These are phyloP conservation scores for Colletotrichum caudatum DNA, from an alignment of 2,329 filamentous ascomycete genomes.

Conservation along the genomic window DNA sequence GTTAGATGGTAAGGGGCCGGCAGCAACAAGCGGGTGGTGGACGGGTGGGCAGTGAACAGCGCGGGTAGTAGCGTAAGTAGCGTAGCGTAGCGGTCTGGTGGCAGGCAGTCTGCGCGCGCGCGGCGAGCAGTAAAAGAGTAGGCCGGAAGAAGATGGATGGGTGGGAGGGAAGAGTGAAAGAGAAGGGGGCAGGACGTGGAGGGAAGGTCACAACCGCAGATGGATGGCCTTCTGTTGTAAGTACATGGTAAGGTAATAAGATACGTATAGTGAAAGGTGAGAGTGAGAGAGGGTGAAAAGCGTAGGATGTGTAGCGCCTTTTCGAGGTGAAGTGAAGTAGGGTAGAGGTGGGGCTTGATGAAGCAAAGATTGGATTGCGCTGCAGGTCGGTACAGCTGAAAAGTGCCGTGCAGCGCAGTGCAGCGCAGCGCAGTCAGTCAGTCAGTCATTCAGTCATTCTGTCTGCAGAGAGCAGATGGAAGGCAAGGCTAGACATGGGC, in stretches of 20 bases:
- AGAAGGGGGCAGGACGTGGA: conserved; percentile 15
- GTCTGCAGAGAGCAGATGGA: conserved; percentile 7
- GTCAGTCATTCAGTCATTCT: not conserved
- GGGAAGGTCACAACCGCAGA: conserved; percentile 24
- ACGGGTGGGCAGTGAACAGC: not conserved
- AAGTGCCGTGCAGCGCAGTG: conserved; percentile 16
- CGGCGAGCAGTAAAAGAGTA: conserved; percentile 12
- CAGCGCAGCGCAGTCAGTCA: conserved; percentile 2
- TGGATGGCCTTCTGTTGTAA: conserved; percentile 29
- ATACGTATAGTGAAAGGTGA: not conserved
- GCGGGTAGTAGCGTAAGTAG: not conserved
- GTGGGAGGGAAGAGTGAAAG: conserved; percentile 20
- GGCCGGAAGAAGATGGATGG: conserved; percentile 13
- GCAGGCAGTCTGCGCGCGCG: not conserved
- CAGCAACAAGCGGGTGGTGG: conserved; percentile 1
- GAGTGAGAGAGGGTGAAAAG: not conserved
- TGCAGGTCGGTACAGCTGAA: conserved; percentile 36
- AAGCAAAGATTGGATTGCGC: conserved; percentile 37
- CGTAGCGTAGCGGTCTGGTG: conserved; percentile 34
- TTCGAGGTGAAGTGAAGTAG: conserved; percentile 25
- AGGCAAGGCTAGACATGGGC: not conserved
- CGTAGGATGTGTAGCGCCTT: conserved; percentile 41
- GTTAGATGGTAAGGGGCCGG: conserved; percentile 13
- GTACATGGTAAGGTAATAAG: not conserved
- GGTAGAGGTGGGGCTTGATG: conserved; percentile 35